Evolutionary conservation across 169 alveolate genomes (phyloP).

Genomic region (Cryptosporidium sp.): DNA sequence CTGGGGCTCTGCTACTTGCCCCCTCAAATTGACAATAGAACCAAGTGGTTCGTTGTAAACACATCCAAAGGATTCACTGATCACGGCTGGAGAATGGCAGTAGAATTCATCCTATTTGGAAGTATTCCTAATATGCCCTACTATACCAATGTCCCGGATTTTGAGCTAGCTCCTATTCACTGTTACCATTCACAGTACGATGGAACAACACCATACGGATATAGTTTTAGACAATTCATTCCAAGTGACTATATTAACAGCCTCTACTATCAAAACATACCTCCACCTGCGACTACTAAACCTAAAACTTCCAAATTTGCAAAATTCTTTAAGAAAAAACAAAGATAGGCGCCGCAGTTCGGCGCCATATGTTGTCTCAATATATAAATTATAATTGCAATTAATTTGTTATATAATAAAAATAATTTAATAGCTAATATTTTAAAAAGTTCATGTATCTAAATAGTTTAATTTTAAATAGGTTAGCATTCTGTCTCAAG

Average conservation of each 20-base stretch:
- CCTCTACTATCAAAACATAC: not conserved
- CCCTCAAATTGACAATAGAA: constrained; percentile 59
- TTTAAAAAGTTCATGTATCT: not conserved
- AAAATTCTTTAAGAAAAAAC: not conserved
- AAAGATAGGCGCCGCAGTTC: not conserved
- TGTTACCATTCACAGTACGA: constrained; percentile 45
- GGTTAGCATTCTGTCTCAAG: not conserved
- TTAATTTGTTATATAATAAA: not conserved
- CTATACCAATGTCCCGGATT: constrained; percentile 62
- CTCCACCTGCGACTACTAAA: not conserved
- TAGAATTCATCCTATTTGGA: constrained; percentile 50
- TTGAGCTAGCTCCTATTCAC: constrained; percentile 65
- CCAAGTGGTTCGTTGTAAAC: constrained; percentile 68
- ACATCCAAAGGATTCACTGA: constrained; percentile 58
- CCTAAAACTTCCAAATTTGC: constrained; percentile 8
- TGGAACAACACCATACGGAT: constrained; percentile 22
- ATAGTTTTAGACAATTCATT: constrained; percentile 25
- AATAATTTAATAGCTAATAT: too few relatives aligned
- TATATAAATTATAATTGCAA: too few relatives aligned
- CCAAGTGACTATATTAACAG: constrained; percentile 1
- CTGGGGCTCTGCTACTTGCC: constrained; percentile 66
- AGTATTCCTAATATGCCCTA: constrained; percentile 55
- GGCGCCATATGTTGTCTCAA: constrained; percentile 3
- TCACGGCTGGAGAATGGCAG: constrained; percentile 66
- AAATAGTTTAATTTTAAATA: not conserved